phyloP scores from a whole-genome alignment of 129 eudicot species.

The Oenanthe sinensis region DNA sequence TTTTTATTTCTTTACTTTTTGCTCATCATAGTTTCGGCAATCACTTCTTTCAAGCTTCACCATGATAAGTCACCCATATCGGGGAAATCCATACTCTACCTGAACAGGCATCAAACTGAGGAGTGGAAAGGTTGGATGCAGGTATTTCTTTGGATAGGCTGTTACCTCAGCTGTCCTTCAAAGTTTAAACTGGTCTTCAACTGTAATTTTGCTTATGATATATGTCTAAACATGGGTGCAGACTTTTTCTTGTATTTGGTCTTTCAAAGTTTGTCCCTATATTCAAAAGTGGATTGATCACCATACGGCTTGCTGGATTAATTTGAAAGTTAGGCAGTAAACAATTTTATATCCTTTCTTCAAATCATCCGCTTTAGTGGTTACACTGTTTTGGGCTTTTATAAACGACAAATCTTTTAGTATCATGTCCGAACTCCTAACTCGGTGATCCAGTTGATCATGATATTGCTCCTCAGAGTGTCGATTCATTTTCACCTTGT shows the following conservation, averaged over 20 bases:
- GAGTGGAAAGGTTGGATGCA: slow-evolving; percentile 99
- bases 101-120: slow-evolving; percentile 93
- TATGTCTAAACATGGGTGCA: neutral
- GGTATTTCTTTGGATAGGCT: slow-evolving; percentile 27
- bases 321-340: neutral
- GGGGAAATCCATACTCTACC: slow-evolving; percentile 73
- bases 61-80: slow-evolving; percentile 70
- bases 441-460: neutral
- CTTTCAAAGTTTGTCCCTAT: neutral
- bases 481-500: neutral
- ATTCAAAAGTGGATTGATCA: neutral
- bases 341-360: neutral
- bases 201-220: neutral
- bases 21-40: slow-evolving; percentile 71
- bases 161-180: too few species aligned
- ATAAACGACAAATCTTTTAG: neutral
- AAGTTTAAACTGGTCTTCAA: neutral
- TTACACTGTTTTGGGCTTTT: neutral
- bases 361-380: neutral
- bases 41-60: slow-evolving; percentile 75
- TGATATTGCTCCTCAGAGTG: neutral
- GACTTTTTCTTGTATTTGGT: neutral
- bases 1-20: slow-evolving; percentile 76
- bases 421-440: neutral
- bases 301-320: neutral